These are phyloP conservation scores for Lachancea quebecensis DNA, from an alignment of 805 yeast species.

Conservation along the genomic window DNA sequence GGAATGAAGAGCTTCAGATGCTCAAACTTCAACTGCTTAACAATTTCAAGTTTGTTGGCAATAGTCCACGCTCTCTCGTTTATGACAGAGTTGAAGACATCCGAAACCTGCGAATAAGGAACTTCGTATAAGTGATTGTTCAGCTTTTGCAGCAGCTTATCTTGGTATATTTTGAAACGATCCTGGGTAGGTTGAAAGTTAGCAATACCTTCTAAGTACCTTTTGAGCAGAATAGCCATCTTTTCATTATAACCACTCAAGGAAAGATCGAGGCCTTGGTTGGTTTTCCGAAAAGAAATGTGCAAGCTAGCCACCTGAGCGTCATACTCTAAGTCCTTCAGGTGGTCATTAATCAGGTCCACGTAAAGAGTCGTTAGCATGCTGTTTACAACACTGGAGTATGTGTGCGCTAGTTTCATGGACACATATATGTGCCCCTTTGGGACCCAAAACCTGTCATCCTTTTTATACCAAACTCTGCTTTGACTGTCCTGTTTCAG, in stretches of 20 bases:
- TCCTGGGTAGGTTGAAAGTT: slow-evolving; percentile 44
- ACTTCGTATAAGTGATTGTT: slow-evolving; percentile 63
- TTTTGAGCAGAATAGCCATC: slow-evolving; percentile 51
- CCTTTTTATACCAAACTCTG: slow-evolving; percentile 82
- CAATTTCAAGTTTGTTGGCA: slow-evolving; percentile 50
- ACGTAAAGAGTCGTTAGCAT: slow-evolving; percentile 56
- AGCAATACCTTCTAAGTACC: slow-evolving; percentile 49
- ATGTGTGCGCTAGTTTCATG: slow-evolving; percentile 59
- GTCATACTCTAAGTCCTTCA: slow-evolving; percentile 67
- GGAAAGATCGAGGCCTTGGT: slow-evolving; percentile 64
- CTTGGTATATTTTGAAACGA: slow-evolving; percentile 63
- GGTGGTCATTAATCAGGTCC: slow-evolving; percentile 66
- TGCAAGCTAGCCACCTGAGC: slow-evolving; percentile 77
- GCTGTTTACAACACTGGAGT: slow-evolving; percentile 49
- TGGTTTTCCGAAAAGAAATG: slow-evolving; percentile 48
- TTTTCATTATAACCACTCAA: slow-evolving; percentile 83
- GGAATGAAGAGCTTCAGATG: slow-evolving; percentile 47
- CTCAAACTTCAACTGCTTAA: slow-evolving; percentile 40
- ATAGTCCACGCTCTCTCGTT: slow-evolving; percentile 65
- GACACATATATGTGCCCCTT: slow-evolving; percentile 65
- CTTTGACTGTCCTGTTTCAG: slow-evolving; percentile 43
- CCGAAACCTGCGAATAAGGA: slow-evolving; percentile 74
- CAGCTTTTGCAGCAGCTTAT: slow-evolving; percentile 52
- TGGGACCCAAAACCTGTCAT: slow-evolving; percentile 84
- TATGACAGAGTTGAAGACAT: slow-evolving; percentile 53